phyloP scores from a whole-genome alignment of 441 rosid genomes.

The Pelargonium fulgidum region DNA sequence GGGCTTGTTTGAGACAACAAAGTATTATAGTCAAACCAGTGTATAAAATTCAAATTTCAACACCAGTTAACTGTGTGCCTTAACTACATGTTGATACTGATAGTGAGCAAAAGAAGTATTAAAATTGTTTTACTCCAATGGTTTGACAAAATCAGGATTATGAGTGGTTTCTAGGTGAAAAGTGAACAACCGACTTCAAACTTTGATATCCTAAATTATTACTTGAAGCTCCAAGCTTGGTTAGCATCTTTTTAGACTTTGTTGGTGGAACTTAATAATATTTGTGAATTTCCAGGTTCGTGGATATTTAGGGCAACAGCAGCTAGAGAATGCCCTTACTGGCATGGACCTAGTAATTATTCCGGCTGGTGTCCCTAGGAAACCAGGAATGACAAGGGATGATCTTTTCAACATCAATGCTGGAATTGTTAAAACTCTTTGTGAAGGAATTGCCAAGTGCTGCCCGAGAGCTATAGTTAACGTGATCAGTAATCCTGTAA shows the following conservation, averaged over 20 bases:
- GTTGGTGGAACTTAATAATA: background rate
- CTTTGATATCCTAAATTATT: background rate
- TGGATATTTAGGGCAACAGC: conserved; percentile 70
- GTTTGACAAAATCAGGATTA: background rate
- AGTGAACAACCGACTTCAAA: background rate
- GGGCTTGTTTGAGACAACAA: too few species aligned
- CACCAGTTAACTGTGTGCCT: background rate
- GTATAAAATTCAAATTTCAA: background rate
- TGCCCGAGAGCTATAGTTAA: conserved; percentile 73
- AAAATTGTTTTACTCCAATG: background rate
- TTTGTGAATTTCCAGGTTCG: conserved; percentile 42
- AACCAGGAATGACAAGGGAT: conserved; percentile 94
- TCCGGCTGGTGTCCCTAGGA: conserved; percentile 92
- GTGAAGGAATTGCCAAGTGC: conserved; percentile 66
- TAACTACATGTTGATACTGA: background rate
- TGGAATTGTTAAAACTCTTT: conserved; percentile 73
- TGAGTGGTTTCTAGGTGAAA: background rate
- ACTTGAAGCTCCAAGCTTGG: background rate
- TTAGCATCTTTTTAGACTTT: background rate
- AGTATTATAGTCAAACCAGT: background rate
- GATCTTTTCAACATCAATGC: conserved; percentile 90
- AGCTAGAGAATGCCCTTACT: conserved; percentile 62
- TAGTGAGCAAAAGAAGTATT: background rate
- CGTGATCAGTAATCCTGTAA: conserved; percentile 80
- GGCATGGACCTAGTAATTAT: conserved; percentile 88